Percentiles rank a stretch among this genome's conserved stretches.
phyloP scores from a whole-genome alignment of 2,329 filamentous ascomycete species.

The Penicillium sumatraense region DNA sequence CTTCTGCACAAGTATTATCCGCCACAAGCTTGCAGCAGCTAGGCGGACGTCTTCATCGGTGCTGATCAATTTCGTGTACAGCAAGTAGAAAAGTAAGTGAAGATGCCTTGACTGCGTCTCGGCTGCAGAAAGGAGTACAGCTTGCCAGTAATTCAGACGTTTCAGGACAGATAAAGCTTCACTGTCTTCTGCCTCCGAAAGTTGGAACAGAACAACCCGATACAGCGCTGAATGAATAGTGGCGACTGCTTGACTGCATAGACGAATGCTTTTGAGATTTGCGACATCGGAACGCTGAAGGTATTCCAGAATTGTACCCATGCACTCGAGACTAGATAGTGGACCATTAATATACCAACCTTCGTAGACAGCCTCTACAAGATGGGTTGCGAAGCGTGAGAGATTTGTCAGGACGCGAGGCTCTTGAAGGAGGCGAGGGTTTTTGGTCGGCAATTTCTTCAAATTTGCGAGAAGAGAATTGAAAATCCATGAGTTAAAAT shows the following conservation, averaged over 20 bases:
- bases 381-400: constrained; percentile 76
- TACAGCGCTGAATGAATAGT: constrained; percentile 79
- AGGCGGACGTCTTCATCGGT: constrained; percentile 68
- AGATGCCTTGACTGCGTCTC: constrained; percentile 81
- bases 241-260: constrained; percentile 82
- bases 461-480: constrained; percentile 74
- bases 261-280: constrained; percentile 80
- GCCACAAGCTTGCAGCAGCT: constrained; percentile 81
- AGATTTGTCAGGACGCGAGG: constrained; percentile 86
- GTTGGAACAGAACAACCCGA: constrained; percentile 74
- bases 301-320: constrained; percentile 83
- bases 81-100: constrained; percentile 85
- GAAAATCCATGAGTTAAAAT: constrained; percentile 90
- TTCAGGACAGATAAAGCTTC: constrained; percentile 75
- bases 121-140: constrained; percentile 79
- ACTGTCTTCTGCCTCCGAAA: constrained; percentile 79
- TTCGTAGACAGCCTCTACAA: constrained; percentile 90
- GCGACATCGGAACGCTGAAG: constrained; percentile 84
- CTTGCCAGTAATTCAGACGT: constrained; percentile 94
- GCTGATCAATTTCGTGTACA: constrained; percentile 87
- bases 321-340: constrained; percentile 81
- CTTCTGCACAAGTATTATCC: constrained; percentile 93
- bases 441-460: constrained; percentile 69
- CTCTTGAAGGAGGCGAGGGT: constrained; percentile 75
- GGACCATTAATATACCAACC: constrained; percentile 95